Percentiles rank a stretch among this genome's conserved stretches.
These are phyloP conservation scores for Hymenoscyphus albidus DNA, from an alignment of 2,329 filamentous ascomycete species.

Conservation along the genomic window DNA sequence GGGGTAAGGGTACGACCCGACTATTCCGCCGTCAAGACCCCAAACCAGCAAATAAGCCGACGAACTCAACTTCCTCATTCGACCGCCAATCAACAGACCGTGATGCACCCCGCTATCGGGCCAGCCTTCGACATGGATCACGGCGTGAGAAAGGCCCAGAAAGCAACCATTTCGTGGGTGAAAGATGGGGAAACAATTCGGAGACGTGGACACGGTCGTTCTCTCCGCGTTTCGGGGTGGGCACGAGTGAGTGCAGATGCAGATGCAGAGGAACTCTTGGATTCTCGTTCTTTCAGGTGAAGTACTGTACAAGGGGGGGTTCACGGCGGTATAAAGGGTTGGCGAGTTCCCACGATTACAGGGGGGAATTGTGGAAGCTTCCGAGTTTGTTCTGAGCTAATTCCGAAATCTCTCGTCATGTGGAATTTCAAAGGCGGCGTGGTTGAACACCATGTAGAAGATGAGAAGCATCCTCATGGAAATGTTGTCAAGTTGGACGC, in stretches of 20 bases:
- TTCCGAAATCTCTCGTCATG: not conserved
- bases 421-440: not conserved
- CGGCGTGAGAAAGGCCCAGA: too few relatives aligned
- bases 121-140: too few relatives aligned
- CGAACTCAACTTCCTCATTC: not conserved
- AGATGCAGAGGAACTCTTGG: not conserved
- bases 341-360: not conserved
- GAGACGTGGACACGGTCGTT: not conserved
- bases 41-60: not conserved
- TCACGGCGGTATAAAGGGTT: not conserved
- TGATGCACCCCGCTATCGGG: not conserved
- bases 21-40: not conserved
- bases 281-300: too few relatives aligned
- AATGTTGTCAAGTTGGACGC: slow-evolving; percentile 35
- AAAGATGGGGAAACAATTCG: not conserved
- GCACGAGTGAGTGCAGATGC: not conserved
- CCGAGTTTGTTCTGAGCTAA: not conserved
- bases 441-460: slow-evolving; percentile 20
- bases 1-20: not conserved
- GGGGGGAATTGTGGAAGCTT: not conserved
- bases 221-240: not conserved
- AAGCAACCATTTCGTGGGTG: not conserved
- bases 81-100: not conserved
- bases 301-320: too few relatives aligned
- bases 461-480: slow-evolving; percentile 20